These are phyloP conservation scores for Aechmea fasciata DNA, from an alignment of 176 grass and related monocot genomes.

Conservation along the genomic window DNA sequence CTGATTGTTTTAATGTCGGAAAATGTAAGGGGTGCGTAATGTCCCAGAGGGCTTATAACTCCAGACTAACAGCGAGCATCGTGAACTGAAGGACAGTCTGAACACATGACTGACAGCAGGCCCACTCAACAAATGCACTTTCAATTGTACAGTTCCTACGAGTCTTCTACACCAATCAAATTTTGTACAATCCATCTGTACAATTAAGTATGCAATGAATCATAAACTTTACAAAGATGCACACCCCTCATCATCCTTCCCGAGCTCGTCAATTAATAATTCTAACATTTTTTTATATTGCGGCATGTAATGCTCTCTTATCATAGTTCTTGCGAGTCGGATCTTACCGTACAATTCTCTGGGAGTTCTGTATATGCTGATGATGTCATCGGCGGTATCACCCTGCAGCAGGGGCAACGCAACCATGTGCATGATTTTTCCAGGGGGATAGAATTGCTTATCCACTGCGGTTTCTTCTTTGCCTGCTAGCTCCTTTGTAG, in stretches of 20 bases:
- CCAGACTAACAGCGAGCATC: too few species aligned
- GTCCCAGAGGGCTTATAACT: too few species aligned
- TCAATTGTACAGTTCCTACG: too few species aligned
- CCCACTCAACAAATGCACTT: too few species aligned
- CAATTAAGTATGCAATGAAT: too few species aligned
- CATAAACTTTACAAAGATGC: too few species aligned
- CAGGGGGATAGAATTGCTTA: conserved; percentile 69
- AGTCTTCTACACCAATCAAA: too few species aligned
- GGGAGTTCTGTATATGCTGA: conserved; percentile 66
- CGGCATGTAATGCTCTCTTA: conserved; percentile 93
- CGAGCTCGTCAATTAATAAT: conserved; percentile 57
- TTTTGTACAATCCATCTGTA: too few species aligned
- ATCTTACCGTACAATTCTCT: conserved; percentile 78
- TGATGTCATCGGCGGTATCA: conserved; percentile 30
- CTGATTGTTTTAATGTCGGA: too few species aligned
- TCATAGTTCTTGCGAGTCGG: conserved; percentile 65
- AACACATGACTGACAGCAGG: too few species aligned
- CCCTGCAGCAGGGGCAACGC: conserved; percentile 25
- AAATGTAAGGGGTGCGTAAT: too few species aligned
- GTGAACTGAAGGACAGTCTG: too few species aligned
- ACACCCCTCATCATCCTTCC: conserved; percentile 14
- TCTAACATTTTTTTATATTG: conserved; percentile 71
- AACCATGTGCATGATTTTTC: conserved; percentile 94
- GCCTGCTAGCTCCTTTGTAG: conserved; percentile 13
- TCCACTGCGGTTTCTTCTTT: conserved; percentile 12